Conservation (phyloP, 371 early-diverging fungal species). For the Rhizomucor miehei region DNA sequence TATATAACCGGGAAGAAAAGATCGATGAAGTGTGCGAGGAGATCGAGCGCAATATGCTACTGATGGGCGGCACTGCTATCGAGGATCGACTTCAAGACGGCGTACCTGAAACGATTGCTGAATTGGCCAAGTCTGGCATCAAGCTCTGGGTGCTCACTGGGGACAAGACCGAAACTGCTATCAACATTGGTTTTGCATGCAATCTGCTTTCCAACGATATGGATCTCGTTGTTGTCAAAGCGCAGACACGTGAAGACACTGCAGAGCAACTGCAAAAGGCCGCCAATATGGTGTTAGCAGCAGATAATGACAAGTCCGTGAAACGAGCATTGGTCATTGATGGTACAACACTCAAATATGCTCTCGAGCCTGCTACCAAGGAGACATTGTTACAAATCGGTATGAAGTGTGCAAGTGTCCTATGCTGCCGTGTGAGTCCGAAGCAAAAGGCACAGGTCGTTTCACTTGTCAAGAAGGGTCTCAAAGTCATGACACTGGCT, state of each 20-base stretch:
- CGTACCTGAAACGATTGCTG: slow-evolving; percentile 91
- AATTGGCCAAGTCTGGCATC: slow-evolving; percentile 88
- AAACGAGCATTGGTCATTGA: slow-evolving; percentile 83
- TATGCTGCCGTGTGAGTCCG: slow-evolving; percentile 89
- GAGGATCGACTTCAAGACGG: slow-evolving; percentile 92
- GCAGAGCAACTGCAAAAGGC: slow-evolving; percentile 42
- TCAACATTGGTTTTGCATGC: slow-evolving; percentile 92
- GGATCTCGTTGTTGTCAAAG: slow-evolving; percentile 67
- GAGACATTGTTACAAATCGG: slow-evolving; percentile 64
- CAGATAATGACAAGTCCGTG: not conserved
- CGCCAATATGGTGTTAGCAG: slow-evolving; percentile 8
- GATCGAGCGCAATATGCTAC: slow-evolving; percentile 68
- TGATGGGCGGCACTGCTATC: slow-evolving; percentile 88
- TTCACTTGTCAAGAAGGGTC: slow-evolving; percentile 43
- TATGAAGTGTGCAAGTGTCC: slow-evolving; percentile 68
- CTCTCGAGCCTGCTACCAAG: slow-evolving; percentile 58
- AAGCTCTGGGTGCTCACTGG: slow-evolving; percentile 98
- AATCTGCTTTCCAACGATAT: slow-evolving; percentile 63
- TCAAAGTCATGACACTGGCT: slow-evolving; percentile 75
- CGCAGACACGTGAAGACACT: slow-evolving; percentile 56
- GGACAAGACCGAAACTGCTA: slow-evolving; percentile 98
- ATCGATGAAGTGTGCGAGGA: slow-evolving; percentile 80
- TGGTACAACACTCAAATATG: slow-evolving; percentile 81
- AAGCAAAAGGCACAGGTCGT: slow-evolving; percentile 89
- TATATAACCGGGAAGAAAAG: slow-evolving; percentile 76